phyloP scores from a whole-genome alignment of 257 asterid species.

The Solanum pennellii region DNA sequence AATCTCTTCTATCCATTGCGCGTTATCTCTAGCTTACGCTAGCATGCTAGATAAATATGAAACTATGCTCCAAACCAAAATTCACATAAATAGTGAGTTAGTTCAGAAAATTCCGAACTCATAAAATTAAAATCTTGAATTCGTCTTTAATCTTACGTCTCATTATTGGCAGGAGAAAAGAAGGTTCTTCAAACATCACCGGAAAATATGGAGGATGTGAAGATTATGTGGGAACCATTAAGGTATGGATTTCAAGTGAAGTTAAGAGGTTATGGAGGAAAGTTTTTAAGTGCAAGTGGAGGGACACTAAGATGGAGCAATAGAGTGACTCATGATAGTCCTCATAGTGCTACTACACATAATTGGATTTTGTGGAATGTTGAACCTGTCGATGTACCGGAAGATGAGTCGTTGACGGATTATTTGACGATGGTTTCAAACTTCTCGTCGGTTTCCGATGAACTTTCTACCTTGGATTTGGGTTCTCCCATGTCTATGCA shows the following conservation, averaged over 20 bases:
- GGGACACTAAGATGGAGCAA: slow-evolving; percentile 94
- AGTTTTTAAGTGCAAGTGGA: slow-evolving; percentile 75
- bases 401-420: slow-evolving; percentile 52
- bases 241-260: slow-evolving; percentile 81
- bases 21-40: too few species aligned
- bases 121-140: neutral
- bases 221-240: slow-evolving; percentile 66
- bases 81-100: neutral
- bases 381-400: slow-evolving; percentile 64
- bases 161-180: neutral
- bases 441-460: slow-evolving; percentile 71
- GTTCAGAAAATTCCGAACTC: neutral
- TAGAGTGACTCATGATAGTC: slow-evolving; percentile 66
- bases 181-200: slow-evolving; percentile 27
- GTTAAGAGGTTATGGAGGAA: slow-evolving; percentile 44
- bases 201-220: slow-evolving; percentile 26
- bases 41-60: too few species aligned
- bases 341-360: slow-evolving; percentile 33
- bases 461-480: slow-evolving; percentile 54
- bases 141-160: neutral
- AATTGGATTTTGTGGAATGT: slow-evolving; percentile 79
- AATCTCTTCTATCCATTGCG: neutral
- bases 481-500: slow-evolving; percentile 60
- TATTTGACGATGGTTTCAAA: slow-evolving; percentile 68
- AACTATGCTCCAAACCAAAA: too few species aligned